Conservation (phyloP, 257 asterid species). For the Ophiorrhiza pumila region DNA sequence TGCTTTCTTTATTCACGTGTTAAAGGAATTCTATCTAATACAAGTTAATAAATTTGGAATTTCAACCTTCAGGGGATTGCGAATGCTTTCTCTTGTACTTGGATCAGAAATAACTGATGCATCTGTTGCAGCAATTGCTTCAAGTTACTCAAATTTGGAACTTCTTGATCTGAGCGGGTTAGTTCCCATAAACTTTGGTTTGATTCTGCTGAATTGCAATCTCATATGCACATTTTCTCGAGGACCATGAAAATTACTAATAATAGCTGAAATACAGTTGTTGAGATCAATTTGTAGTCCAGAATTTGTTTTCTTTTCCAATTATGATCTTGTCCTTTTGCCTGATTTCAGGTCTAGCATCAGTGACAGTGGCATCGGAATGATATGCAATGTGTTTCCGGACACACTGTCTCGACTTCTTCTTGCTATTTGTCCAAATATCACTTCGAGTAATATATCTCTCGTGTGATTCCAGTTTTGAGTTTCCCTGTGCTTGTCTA, state of each 20-base stretch:
- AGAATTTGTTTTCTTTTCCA: background rate
- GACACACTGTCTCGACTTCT: conserved; percentile 79
- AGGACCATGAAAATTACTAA: background rate
- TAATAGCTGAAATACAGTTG: background rate
- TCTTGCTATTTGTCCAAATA: conserved; percentile 91
- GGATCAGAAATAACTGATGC: conserved; percentile 96
- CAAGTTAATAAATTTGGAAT: conserved; percentile 9
- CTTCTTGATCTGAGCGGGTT: conserved; percentile 98
- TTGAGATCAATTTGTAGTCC: background rate
- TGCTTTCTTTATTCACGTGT: background rate
- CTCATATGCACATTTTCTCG: too few relatives aligned
- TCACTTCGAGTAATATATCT: conserved; percentile 71
- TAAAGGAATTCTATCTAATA: background rate
- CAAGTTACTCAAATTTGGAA: conserved; percentile 72
- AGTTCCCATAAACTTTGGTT: conserved; percentile 19
- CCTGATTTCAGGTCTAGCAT: conserved; percentile 70
- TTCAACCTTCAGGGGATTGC: conserved; percentile 57
- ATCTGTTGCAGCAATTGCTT: conserved; percentile 91
- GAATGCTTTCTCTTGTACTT: conserved; percentile 93
- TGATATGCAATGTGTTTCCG: conserved; percentile 91
- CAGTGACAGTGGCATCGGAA: conserved; percentile 92
- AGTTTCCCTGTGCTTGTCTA: background rate
- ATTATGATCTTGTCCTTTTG: background rate
- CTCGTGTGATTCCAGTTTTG: background rate
- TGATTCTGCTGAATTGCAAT: background rate